Conservation (phyloP, 768 basidiomycete species). For the Dioszegia hungarica region DNA sequence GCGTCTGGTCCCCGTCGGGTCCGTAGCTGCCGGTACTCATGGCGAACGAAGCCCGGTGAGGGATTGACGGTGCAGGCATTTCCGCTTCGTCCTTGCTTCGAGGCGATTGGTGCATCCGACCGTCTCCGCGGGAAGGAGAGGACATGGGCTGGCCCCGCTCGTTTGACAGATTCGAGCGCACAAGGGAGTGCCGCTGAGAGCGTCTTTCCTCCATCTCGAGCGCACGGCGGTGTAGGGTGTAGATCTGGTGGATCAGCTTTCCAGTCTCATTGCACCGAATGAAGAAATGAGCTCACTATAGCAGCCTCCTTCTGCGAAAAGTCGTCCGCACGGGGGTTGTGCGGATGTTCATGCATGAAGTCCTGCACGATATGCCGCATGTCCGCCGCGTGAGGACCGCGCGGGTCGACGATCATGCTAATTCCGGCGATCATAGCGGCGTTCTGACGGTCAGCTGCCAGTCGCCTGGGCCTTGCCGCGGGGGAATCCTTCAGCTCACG, state of each 20-base stretch:
- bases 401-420: slow-evolving; percentile 44
- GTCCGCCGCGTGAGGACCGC: slow-evolving; percentile 33
- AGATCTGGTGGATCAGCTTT: slow-evolving; percentile 15
- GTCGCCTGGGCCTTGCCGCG: too few relatives aligned
- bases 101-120: too few relatives aligned
- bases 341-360: slow-evolving; percentile 44
- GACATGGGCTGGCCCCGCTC: not conserved
- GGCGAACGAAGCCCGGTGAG: too few relatives aligned
- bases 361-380: slow-evolving; percentile 41
- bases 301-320: slow-evolving; percentile 42
- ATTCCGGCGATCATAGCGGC: slow-evolving; percentile 46
- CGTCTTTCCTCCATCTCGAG: slow-evolving; percentile 24
- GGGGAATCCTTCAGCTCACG: slow-evolving; percentile 16
- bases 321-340: slow-evolving; percentile 38
- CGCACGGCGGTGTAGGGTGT: slow-evolving; percentile 39
- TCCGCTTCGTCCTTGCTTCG: too few relatives aligned
- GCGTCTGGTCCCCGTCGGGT: not conserved
- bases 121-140: not conserved
- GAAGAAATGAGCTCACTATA: not conserved
- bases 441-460: slow-evolving; percentile 35
- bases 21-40: too few relatives aligned
- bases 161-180: not conserved
- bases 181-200: not conserved
- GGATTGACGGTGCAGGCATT: too few relatives aligned
- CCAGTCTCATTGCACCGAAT: not conserved